Conservation (phyloP, 306 rosid species). For the Morella rubra region DNA sequence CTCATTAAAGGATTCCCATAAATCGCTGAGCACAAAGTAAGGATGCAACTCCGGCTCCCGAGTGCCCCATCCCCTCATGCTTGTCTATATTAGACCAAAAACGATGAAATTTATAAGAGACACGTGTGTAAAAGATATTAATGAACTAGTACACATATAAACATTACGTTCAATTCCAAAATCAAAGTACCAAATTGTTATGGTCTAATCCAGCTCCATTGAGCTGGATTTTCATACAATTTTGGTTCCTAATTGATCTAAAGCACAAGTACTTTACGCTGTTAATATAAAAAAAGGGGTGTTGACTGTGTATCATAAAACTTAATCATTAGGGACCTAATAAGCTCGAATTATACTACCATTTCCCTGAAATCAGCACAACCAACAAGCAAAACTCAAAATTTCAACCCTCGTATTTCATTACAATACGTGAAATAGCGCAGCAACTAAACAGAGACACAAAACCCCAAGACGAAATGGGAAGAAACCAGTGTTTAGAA, state of each 20-base stretch:
- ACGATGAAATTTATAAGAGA: slow-evolving; percentile 2
- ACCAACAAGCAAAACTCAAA: neutral
- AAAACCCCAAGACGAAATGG: neutral
- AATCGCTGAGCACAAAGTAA: slow-evolving; percentile 77
- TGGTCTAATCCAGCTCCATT: neutral
- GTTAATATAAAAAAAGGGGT: neutral
- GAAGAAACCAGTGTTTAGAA: neutral
- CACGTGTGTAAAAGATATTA: neutral
- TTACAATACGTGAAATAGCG: neutral
- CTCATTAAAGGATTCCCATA: slow-evolving; percentile 85
- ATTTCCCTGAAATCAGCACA: neutral
- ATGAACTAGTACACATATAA: neutral
- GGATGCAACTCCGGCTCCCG: slow-evolving; percentile 56
- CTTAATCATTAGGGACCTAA: neutral
- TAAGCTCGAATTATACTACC: neutral
- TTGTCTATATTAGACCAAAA: slow-evolving; percentile 47
- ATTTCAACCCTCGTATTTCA: neutral
- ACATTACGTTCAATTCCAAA: neutral
- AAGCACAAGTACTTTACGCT: neutral
- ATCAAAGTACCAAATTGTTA: neutral
- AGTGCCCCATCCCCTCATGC: slow-evolving; percentile 55
- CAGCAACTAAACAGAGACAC: neutral
- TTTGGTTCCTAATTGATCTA: neutral
- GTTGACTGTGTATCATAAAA: neutral
- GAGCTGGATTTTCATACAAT: neutral